phyloP scores from a whole-genome alignment of 129 eudicot species.

The Tagetes erecta region DNA sequence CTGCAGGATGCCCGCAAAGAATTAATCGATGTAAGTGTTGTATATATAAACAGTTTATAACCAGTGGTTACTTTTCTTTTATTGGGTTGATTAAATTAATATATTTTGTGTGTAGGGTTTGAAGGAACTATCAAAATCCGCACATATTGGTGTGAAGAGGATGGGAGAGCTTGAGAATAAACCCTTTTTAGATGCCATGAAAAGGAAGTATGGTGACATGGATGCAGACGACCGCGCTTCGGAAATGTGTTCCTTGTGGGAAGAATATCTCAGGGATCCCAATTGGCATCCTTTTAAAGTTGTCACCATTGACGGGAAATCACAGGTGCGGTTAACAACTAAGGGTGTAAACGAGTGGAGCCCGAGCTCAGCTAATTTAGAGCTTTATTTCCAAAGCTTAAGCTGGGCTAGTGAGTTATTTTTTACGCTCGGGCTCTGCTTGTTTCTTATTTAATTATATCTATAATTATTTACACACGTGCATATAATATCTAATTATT shows the following conservation, averaged over 20 bases:
- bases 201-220: conserved; percentile 38
- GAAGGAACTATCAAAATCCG: conserved; percentile 26
- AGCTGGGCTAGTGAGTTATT: too few relatives aligned
- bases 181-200: conserved; percentile 46
- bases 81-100: not conserved
- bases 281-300: conserved; percentile 86
- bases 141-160: conserved; percentile 59
- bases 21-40: conserved; percentile 44
- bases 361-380: too few relatives aligned
- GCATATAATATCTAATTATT: too few relatives aligned
- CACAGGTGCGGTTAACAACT: conserved; percentile 41
- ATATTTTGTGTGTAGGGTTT: conserved; percentile 24
- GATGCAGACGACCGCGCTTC: conserved; percentile 50
- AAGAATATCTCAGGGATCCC: conserved; percentile 56
- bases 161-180: conserved; percentile 74
- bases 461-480: too few relatives aligned
- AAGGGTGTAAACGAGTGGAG: too few relatives aligned
- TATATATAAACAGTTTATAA: not conserved
- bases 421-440: too few relatives aligned
- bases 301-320: conserved; percentile 41
- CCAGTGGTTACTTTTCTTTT: not conserved
- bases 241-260: conserved; percentile 56
- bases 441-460: too few relatives aligned
- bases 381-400: too few relatives aligned
- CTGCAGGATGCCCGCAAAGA: conserved; percentile 74